A percentile compares a stretch with the other conserved stretches of the same genome.
phyloP scores from a whole-genome alignment of 495 filamentous ascomycete species.

The Corynascus novoguineensis region DNA sequence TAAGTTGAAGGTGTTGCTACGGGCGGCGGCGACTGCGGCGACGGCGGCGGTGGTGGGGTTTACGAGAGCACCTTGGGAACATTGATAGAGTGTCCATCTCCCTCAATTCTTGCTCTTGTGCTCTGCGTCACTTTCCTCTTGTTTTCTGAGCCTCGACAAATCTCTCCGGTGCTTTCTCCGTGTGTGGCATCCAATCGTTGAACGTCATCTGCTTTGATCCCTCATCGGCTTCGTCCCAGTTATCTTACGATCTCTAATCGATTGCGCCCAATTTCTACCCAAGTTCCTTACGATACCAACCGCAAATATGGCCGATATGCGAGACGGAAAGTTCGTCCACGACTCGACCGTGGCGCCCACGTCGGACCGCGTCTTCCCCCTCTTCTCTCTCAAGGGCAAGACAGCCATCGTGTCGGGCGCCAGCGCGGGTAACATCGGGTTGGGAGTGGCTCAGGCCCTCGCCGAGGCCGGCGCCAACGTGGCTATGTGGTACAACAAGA shows the following conservation, averaged over 20 bases:
- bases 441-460: conserved; percentile 63
- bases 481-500: conserved; percentile 80
- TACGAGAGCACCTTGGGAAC: too few relatives aligned
- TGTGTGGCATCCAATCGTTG: background rate
- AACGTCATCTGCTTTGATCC: background rate
- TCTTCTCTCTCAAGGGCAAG: conserved; percentile 78
- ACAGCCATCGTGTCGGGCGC: conserved; percentile 82
- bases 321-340: conserved; percentile 54
- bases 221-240: background rate
- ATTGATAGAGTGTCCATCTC: too few relatives aligned
- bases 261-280: too few relatives aligned
- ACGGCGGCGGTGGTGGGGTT: too few relatives aligned
- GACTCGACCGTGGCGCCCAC: conserved; percentile 55
- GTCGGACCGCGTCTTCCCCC: conserved; percentile 59
- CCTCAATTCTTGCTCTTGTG: too few relatives aligned
- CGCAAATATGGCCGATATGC: conserved; percentile 41
- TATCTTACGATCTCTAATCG: too few relatives aligned
- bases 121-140: background rate
- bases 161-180: background rate
- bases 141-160: background rate
- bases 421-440: conserved; percentile 70
- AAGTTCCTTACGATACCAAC: background rate
- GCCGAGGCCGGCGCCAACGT: conserved; percentile 86
- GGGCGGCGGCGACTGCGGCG: too few relatives aligned
- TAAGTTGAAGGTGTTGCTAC: too few relatives aligned